Conservation (phyloP, 2,329 filamentous ascomycete species). For the Dichotomopilus funicola region DNA sequence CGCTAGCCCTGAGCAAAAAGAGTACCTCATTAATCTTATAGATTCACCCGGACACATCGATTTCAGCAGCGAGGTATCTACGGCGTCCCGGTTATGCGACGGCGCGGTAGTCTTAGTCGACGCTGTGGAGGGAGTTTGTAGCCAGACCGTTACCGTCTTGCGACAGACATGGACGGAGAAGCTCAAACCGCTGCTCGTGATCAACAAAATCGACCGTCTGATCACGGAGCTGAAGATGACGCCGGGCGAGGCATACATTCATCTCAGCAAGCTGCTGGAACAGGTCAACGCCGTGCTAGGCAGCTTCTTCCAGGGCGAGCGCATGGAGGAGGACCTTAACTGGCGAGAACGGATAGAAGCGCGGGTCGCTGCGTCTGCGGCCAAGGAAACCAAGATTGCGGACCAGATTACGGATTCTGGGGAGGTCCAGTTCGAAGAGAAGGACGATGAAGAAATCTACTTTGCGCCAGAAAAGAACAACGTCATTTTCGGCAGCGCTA, state of each 20-base stretch:
- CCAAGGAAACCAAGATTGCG: constrained; percentile 47
- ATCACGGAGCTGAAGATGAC: constrained; percentile 94
- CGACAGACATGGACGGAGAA: constrained; percentile 95
- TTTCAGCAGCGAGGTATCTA: constrained; percentile 97
- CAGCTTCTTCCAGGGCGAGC: constrained; percentile 94
- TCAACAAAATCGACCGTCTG: constrained; percentile 97
- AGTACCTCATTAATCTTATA: constrained; percentile 95
- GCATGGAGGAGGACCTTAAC: constrained; percentile 96
- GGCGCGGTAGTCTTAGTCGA: constrained; percentile 92
- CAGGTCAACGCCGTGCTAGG: constrained; percentile 97
- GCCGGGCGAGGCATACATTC: constrained; percentile 79
- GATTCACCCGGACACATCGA: constrained; percentile 98
- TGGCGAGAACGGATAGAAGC: constrained; percentile 94
- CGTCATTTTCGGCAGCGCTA: constrained; percentile 95
- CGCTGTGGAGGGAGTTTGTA: constrained; percentile 95
- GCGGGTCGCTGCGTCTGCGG: constrained; percentile 63
- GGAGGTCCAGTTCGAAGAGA: constrained; percentile 72
- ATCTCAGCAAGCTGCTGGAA: constrained; percentile 82
- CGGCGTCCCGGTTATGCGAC: constrained; percentile 87
- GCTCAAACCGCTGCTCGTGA: constrained; percentile 85
- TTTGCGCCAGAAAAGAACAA: constrained; percentile 98
- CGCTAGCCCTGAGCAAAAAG: constrained; percentile 63
- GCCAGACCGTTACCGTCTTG: constrained; percentile 94
- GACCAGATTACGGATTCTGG: constrained; percentile 49
- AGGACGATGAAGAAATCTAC: constrained; percentile 93